Base-by-base conservation (phyloP, 1,139 yeast species). In the Spencermartinsiella ligniputridi region DNA sequence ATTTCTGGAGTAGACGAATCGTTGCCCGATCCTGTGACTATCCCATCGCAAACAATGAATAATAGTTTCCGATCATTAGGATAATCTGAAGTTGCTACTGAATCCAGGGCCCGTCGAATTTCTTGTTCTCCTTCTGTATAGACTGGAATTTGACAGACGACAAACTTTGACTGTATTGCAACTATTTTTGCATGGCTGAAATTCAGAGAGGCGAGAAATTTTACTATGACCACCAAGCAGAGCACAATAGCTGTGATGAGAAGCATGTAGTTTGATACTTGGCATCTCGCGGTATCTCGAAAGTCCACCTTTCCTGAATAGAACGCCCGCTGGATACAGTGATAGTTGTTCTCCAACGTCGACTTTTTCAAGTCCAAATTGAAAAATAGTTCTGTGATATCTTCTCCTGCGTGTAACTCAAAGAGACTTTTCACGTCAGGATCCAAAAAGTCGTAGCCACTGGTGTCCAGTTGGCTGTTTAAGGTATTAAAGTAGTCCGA, bases 41-140 rank as follows among this genome's bases (percentile, higher is more conserved):
- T 62, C 49, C 70, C 70, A 42, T 66, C 70, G 41, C 70, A 66
- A 21, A 66, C 56, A 11, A 66, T 55, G 17, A 64, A 55, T 36
- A 66, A 52, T 32, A 66, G 53, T 49, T 66, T 66, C 27, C 69
- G 61, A 44, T 62, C 61, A 42, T 64, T 66, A 38, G 65, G 68
- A 35, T 66, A 66, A 41, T 63, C 55, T n/a, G 64, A 51, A 15
- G 61, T 53, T 4, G 70, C 60, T 24, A 66, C 48, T 3, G 70
- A 66, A 44, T 66, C 70, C 35, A 66, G 59, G 1, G 70, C 69
- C 3, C 65, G 55, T 12, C 70, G 58, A 30, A 66, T 48, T 12
- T 67, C 61, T 2, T 53, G 57, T 40, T 66, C 70, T 34, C 66
- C 70, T 43, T 66, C 70, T 2, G 70, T 66, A 43, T 66, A 66